Conservation (phyloP, 2,329 filamentous ascomycete species). For the Exophiala viscosa region DNA sequence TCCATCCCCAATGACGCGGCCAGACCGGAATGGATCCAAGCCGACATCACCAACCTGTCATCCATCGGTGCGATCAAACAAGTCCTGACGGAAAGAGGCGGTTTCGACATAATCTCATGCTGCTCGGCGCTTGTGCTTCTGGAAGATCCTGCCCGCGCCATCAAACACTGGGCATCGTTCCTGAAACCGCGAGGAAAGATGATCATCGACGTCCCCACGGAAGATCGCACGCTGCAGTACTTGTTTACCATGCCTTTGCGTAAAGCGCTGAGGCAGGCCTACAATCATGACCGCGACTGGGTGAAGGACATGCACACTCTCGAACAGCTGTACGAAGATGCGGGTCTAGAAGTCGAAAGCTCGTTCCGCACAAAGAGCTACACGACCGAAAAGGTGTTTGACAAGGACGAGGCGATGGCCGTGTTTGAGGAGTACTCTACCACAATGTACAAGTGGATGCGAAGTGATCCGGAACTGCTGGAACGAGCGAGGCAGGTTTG, state of each 20-base stretch:
- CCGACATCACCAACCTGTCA: slow-evolving; percentile 7
- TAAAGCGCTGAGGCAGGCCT: slow-evolving; percentile 1
- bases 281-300: slow-evolving; percentile 8
- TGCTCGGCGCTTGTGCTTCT: slow-evolving; percentile 20
- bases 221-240: slow-evolving; percentile 13
- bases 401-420: slow-evolving; percentile 2
- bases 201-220: slow-evolving; percentile 21
- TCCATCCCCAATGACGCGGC: not conserved
- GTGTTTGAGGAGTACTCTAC: slow-evolving; percentile 8
- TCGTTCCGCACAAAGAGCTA: slow-evolving; percentile 15
- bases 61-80: slow-evolving; percentile 6
- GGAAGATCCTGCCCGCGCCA: slow-evolving; percentile 3
- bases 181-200: slow-evolving; percentile 15
- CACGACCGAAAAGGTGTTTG: slow-evolving; percentile 8
- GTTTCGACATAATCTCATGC: slow-evolving; percentile 17
- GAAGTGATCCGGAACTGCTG: not conserved
- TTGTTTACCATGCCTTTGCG: slow-evolving; percentile 9
- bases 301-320: slow-evolving; percentile 8
- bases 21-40: slow-evolving; percentile 7
- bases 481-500: slow-evolving; percentile 10
- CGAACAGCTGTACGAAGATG: slow-evolving; percentile 11
- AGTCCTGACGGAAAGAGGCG: not conserved
- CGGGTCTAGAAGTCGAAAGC: slow-evolving; percentile 11
- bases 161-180: slow-evolving; percentile 13
- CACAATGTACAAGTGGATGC: not conserved